A percentile compares a stretch with the other conserved stretches of the same genome.
Conservation (phyloP, 805 yeast genomes). For the Candida tammaniensis region DNA sequence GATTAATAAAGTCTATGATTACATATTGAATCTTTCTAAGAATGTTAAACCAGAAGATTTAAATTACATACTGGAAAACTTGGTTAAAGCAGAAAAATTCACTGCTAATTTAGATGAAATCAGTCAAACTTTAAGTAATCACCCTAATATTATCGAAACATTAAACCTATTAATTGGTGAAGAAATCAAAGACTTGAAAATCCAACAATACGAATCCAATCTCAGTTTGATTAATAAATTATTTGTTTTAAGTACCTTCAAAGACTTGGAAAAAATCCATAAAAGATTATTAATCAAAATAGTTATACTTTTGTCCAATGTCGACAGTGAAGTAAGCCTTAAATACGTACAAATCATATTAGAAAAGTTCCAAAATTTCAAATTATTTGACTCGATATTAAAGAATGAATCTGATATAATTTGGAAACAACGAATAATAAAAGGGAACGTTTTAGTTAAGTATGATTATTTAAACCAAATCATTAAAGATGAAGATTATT, state of each 20-base stretch:
- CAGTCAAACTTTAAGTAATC: conserved; percentile 16
- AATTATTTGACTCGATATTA: conserved; percentile 8
- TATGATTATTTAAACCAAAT: conserved; percentile 9
- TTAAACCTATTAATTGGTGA: conserved; percentile 2
- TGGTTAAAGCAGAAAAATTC: too few relatives aligned
- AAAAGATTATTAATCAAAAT: conserved; percentile 27
- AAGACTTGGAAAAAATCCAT: conserved; percentile 27
- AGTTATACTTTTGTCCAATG: conserved; percentile 27
- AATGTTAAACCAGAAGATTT: conserved; percentile 10
- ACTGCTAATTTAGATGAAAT: conserved; percentile 16
- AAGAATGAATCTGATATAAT: conserved; percentile 1
- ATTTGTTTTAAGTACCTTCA: conserved; percentile 22
- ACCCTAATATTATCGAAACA: conserved; percentile 18
- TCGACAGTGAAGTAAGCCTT: conserved; percentile 30
- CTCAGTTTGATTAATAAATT: conserved; percentile 24
- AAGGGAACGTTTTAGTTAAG: conserved; percentile 9
- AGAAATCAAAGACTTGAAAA: not conserved
- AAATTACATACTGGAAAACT: conserved; percentile 21
- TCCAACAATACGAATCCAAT: conserved; percentile 13
- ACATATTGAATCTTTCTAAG: not conserved
- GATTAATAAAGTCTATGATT: conserved; percentile 19
- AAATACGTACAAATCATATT: conserved; percentile 22
- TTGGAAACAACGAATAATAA: conserved; percentile 7
- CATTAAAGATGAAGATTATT: conserved; percentile 25
- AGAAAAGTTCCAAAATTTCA: conserved; percentile 23